These are phyloP conservation scores for Euphorbia celastroides DNA, from an alignment of 441 rosid genomes.

Conservation along the genomic window DNA sequence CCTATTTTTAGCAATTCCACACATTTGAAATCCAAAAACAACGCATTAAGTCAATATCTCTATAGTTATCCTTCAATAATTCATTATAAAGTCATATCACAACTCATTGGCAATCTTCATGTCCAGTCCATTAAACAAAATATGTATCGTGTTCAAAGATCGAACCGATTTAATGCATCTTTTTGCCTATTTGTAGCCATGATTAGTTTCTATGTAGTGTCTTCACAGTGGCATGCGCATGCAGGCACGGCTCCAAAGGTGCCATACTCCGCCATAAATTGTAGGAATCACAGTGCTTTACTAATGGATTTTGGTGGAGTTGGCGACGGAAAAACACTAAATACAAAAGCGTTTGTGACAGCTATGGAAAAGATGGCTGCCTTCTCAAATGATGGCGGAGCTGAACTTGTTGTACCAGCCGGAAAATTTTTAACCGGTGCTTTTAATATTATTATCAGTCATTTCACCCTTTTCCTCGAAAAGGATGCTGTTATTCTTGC, in stretches of 20 bases:
- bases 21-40: neutral
- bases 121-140: neutral
- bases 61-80: neutral
- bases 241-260: neutral
- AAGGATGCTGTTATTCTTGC: slow-evolving; percentile 62
- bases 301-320: slow-evolving; percentile 72
- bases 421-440: slow-evolving; percentile 86
- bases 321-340: slow-evolving; percentile 63
- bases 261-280: slow-evolving; percentile 35
- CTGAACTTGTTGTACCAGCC: slow-evolving; percentile 59
- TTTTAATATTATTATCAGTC: slow-evolving; percentile 50
- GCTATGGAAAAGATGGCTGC: slow-evolving; percentile 41
- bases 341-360: slow-evolving; percentile 45
- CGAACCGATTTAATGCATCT: neutral
- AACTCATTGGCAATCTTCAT: neutral
- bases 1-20: neutral
- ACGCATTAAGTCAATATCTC: neutral
- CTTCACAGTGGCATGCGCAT: neutral
- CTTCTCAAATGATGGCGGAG: slow-evolving; percentile 58
- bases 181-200: neutral
- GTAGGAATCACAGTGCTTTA: slow-evolving; percentile 60
- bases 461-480: slow-evolving; percentile 67
- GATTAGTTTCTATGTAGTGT: neutral
- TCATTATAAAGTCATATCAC: neutral
- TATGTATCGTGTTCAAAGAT: neutral